Evolutionary conservation across 495 filamentous ascomycete genomes (phyloP), one percentile per base, ranked within the genome.

Genomic region (Tricharina praecox): DNA sequence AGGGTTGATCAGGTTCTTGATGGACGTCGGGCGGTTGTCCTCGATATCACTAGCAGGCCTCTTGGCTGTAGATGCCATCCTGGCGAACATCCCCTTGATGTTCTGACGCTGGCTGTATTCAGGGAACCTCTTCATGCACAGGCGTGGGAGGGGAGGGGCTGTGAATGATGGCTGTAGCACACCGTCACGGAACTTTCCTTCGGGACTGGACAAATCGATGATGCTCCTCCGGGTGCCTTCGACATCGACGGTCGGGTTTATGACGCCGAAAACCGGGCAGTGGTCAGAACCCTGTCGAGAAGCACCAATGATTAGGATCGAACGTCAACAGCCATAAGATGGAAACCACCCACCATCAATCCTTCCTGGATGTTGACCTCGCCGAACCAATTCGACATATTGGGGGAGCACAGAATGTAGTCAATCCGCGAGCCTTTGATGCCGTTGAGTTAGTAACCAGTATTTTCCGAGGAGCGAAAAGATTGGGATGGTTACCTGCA

Each of bases 361-460:
- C 88, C 90, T 63, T 95, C 87, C 59, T 95, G 90, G 24, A 96
- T 96, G 54, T 95, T 84, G n/a, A 83, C 75, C 46, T 83, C 80
- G 23, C 62, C 66, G 59, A 93, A 82, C 87, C 87, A 96, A 47
- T 72, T 64, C 52, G 77, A 81, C 76, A 94, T 88, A 26, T 73
- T 71, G 33, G 78, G 66, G 50, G 74, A 87, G 60, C 84, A 88
- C 4, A 95, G 70, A 23, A 97, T 77, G 63, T 93, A 96, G 59
- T 97, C 90, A 46, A 97, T 95, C 24, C 90, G 69, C 26, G 82
- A 77, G 1, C 90, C 55, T 59, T 28, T 23, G 11, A 15, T 15
- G 10, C 30, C 30, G 13, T n/a, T n/a, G n/a, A n/a, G n/a, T n/a
- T n/a, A n/a, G n/a, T n/a, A n/a, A n/a, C n/a, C n/a, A n/a, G n/a